phyloP scores from a whole-genome alignment of 352 stramenopile species.

The Blastocystis hominis region DNA sequence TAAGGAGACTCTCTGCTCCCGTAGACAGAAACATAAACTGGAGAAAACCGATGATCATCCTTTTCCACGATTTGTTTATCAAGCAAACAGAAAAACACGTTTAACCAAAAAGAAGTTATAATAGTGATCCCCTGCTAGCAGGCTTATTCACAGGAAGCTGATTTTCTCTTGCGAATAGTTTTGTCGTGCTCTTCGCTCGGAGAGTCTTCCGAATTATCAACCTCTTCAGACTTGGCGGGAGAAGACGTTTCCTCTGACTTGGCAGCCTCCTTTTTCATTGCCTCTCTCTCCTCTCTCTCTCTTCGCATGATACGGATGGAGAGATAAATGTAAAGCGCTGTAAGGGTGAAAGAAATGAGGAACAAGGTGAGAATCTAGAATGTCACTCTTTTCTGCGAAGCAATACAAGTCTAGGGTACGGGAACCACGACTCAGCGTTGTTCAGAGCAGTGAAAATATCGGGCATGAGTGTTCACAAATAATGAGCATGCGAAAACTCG shows the following conservation, averaged over 20 bases:
- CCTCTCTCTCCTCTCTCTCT: constrained; percentile 26
- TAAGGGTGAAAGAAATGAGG: constrained; percentile 38
- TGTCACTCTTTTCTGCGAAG: not conserved
- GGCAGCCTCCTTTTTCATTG: not conserved
- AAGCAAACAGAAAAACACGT: not conserved
- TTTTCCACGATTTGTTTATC: too few relatives aligned
- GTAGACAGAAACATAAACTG: too few relatives aligned
- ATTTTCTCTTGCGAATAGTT: constrained; percentile 29
- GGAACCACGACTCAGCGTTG: constrained; percentile 7
- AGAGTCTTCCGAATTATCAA: not conserved
- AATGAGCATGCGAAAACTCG: not conserved
- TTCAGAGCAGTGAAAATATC: not conserved
- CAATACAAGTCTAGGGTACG: constrained; percentile 27
- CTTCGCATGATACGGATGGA: constrained; percentile 16
- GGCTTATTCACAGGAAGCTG: constrained; percentile 18
- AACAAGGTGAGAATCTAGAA: constrained; percentile 15
- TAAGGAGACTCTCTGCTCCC: not conserved
- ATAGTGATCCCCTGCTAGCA: not conserved
- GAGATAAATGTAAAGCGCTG: constrained; percentile 33
- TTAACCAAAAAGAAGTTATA: too few relatives aligned
- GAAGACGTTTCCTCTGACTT: not conserved
- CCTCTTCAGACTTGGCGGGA: not conserved
- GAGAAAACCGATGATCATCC: too few relatives aligned
- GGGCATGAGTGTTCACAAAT: constrained; percentile 21
- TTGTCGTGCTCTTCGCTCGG: not conserved